phyloP scores from a whole-genome alignment of 306 rosid genomes.

The Cucumis sativus region DNA sequence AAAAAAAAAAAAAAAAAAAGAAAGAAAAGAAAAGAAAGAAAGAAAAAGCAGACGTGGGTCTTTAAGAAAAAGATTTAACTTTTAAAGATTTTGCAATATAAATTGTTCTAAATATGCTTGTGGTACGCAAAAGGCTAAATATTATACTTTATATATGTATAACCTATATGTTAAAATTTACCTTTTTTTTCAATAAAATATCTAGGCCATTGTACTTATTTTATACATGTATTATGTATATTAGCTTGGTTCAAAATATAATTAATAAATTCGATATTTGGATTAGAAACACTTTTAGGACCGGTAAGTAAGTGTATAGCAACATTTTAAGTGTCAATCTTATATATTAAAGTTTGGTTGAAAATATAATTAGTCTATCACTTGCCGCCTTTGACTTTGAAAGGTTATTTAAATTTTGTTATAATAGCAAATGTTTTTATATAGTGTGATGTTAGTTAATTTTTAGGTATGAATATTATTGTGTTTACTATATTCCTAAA shows the following conservation, averaged over 20 bases:
- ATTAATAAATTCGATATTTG: no score
- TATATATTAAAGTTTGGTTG: no score
- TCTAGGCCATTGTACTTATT: not conserved
- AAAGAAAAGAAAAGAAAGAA: not conserved
- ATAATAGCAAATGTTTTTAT: no score
- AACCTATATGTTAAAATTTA: not conserved
- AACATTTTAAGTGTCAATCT: no score
- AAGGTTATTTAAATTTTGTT: no score
- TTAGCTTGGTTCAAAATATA: not conserved
- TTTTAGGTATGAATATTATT: no score
- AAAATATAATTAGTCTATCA: no score
- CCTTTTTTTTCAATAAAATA: not conserved
- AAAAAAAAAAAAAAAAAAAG: not conserved
- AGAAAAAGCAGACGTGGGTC: not conserved
- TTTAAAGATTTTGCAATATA: not conserved
- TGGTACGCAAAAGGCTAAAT: not conserved
- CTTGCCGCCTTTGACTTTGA: no score
- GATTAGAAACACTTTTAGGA: no score
- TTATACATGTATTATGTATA: not conserved
- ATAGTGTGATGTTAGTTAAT: no score
- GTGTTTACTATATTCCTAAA: no score
- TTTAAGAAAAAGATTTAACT: not conserved
- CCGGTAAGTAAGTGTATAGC: no score
- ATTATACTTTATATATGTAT: not conserved
- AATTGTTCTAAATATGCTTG: not conserved